Percentiles rank a stretch among this genome's conserved stretches.
phyloP scores from a whole-genome alignment of 2,329 filamentous ascomycete species.

The Fusarium sp. region DNA sequence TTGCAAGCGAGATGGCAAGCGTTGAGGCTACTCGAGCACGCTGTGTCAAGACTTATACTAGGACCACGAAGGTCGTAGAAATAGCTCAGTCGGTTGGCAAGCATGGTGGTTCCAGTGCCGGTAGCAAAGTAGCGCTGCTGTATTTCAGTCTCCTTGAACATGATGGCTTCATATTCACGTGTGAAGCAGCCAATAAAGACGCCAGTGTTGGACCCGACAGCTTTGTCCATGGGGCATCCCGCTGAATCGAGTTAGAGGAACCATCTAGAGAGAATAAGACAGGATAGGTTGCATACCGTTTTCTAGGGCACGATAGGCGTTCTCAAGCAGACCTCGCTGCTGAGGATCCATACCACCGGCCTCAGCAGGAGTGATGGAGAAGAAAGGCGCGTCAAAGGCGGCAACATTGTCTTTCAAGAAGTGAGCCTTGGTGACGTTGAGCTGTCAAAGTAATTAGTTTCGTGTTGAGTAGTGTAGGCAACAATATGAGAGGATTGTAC shows the following conservation, averaged over 20 bases:
- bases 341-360: conserved; percentile 55
- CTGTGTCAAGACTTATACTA: conserved; percentile 12
- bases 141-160: conserved; percentile 13
- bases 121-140: conserved; percentile 11
- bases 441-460: neutral
- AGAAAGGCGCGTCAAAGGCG: conserved; percentile 51
- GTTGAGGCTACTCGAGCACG: conserved; percentile 9
- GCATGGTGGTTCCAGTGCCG: conserved; percentile 11
- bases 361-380: conserved; percentile 53
- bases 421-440: conserved; percentile 7
- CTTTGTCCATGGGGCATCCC: conserved; percentile 5
- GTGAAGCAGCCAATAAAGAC: conserved; percentile 16
- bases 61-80: conserved; percentile 11
- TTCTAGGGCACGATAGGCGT: conserved; percentile 45
- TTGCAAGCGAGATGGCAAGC: conserved; percentile 9
- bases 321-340: conserved; percentile 48
- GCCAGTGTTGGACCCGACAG: conserved; percentile 5
- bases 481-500: neutral
- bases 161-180: conserved; percentile 14
- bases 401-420: conserved; percentile 5
- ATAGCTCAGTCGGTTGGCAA: conserved; percentile 14
- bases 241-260: neutral
- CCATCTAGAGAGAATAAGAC: neutral
- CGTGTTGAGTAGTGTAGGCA: fast-evolving
- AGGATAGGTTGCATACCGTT: conserved; percentile 39